These are phyloP conservation scores for Monosporascus ibericus DNA, from an alignment of 2,329 filamentous ascomycete species.

Conservation along the genomic window DNA sequence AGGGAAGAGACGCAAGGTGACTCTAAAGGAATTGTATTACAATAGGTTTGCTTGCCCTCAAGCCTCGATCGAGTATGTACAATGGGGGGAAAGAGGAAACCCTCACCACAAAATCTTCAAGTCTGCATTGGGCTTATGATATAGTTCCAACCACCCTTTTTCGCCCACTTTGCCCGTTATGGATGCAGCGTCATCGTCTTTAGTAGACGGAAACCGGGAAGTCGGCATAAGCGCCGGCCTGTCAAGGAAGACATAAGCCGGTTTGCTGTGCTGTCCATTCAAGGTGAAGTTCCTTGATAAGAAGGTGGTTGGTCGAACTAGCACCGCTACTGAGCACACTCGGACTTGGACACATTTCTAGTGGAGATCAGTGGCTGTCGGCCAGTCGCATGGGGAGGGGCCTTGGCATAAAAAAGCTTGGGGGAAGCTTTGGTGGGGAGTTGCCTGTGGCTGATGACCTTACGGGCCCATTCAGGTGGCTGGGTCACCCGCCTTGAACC, in stretches of 20 bases:
- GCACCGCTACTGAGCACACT: too few relatives aligned
- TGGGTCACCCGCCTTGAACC: too few relatives aligned
- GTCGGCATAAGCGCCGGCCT: background rate
- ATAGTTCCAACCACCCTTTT: background rate
- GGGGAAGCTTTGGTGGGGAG: too few relatives aligned
- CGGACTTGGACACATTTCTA: too few relatives aligned
- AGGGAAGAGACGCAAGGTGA: background rate
- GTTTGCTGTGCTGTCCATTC: too few relatives aligned
- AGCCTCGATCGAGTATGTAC: background rate
- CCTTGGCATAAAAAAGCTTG: too few relatives aligned
- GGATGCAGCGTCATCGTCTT: too few relatives aligned
- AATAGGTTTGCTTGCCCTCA: background rate
- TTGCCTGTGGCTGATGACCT: too few relatives aligned
- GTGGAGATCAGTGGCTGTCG: too few relatives aligned
- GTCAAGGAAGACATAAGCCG: background rate
- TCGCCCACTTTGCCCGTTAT: background rate
- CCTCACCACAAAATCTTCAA: background rate
- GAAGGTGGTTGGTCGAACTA: background rate
- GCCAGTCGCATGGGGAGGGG: too few relatives aligned
- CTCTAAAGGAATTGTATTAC: background rate
- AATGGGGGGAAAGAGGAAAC: background rate
- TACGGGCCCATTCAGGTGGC: too few relatives aligned
- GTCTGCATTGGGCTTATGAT: background rate
- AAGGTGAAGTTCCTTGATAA: background rate
- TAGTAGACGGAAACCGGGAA: background rate